Evolutionary conservation across 805 yeast genomes (phyloP).

Genomic region (Saturnispora sekii): DNA sequence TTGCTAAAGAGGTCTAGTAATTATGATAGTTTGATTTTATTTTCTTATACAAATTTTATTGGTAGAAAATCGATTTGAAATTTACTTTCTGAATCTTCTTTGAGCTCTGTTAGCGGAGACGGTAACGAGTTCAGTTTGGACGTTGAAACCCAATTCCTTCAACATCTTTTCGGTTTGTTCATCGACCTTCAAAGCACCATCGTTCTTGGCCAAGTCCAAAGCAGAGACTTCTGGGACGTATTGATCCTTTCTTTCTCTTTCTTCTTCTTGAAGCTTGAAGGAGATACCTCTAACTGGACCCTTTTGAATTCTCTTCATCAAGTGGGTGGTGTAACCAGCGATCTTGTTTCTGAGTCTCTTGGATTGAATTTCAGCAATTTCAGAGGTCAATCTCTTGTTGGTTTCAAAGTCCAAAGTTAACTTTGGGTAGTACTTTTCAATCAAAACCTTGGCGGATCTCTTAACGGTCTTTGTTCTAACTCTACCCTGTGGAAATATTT

Average conservation of each 20-base stretch:
- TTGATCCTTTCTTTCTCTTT: slow-evolving; percentile 99
- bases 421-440: slow-evolving; percentile 99
- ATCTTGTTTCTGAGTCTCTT: slow-evolving; percentile 99
- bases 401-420: slow-evolving; percentile 98
- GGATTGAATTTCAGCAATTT: slow-evolving; percentile 97
- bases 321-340: slow-evolving; percentile 99
- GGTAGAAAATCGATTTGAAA: slow-evolving; percentile 9
- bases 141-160: slow-evolving; percentile 83
- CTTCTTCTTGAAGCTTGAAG: slow-evolving; percentile 99
- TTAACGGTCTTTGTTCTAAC: slow-evolving; percentile 99
- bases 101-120: slow-evolving; percentile 85
- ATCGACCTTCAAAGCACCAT: slow-evolving; percentile 95
- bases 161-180: slow-evolving; percentile 93
- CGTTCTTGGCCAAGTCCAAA: slow-evolving; percentile 93
- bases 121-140: slow-evolving; percentile 78
- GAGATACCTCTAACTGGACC: slow-evolving; percentile 99
- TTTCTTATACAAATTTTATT: slow-evolving; percentile 6
- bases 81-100: slow-evolving; percentile 82
- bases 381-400: slow-evolving; percentile 98
- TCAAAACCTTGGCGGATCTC: slow-evolving; percentile 99
- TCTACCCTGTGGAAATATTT: slow-evolving; percentile 68
- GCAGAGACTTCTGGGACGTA: slow-evolving; percentile 99
- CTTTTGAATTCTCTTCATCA: slow-evolving; percentile 99
- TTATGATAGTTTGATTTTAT: slow-evolving; percentile 2
- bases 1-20: slow-evolving; percentile 18